Conservation (phyloP, 2,329 filamentous ascomycete genomes). For the Chalara sp. region DNA sequence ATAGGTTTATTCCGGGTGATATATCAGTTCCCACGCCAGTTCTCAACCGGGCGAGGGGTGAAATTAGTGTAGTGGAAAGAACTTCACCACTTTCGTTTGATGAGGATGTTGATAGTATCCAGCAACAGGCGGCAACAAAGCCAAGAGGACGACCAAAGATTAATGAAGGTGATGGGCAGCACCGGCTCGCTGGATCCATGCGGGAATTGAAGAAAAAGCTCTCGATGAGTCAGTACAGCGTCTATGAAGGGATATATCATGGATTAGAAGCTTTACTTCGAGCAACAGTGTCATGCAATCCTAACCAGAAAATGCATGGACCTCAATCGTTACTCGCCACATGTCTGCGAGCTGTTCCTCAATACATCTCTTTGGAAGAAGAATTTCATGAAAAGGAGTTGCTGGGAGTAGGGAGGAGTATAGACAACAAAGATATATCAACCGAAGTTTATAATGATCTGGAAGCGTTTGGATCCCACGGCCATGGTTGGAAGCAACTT, state of each 20-base stretch:
- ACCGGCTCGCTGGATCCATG: conserved; percentile 25
- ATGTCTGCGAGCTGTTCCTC: conserved; percentile 42
- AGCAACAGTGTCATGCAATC: conserved; percentile 27
- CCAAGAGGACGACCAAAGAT: not conserved
- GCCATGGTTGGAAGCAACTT: conserved; percentile 39
- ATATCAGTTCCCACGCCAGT: conserved; percentile 26
- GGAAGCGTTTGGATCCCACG: conserved; percentile 35
- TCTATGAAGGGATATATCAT: conserved; percentile 39
- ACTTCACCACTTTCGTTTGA: not conserved
- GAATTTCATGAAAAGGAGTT: conserved; percentile 33
- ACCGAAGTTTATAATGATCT: conserved; percentile 42
- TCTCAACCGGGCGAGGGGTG: conserved; percentile 20
- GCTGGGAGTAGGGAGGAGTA: conserved; percentile 30
- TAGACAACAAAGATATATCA: conserved; percentile 31
- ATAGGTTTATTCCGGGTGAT: conserved; percentile 18
- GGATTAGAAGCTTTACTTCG: conserved; percentile 38
- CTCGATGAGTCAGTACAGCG: conserved; percentile 25
- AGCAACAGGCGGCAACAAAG: not conserved
- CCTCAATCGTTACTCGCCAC: conserved; percentile 39
- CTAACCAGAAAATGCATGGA: conserved; percentile 16
- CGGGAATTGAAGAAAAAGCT: conserved; percentile 27
- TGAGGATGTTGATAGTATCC: not conserved
- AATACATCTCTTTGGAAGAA: conserved; percentile 40
- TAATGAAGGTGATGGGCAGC: conserved; percentile 9
- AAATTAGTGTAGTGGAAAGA: not conserved